Base-by-base conservation (phyloP, 257 asterid species). In the Hygrophila difformis region DNA sequence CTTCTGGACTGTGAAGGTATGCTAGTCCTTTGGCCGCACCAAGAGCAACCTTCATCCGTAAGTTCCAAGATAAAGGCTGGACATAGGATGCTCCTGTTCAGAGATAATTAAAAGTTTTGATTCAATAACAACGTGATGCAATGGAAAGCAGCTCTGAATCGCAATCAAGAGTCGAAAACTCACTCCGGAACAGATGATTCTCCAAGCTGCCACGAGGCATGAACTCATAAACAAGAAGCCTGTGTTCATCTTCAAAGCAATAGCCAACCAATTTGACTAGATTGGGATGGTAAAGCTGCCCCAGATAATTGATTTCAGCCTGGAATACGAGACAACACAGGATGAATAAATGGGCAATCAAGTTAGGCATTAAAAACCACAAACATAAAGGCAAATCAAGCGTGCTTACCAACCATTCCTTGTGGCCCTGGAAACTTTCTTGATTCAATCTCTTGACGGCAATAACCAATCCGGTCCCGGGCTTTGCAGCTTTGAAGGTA, bases 151-250 rank as follows among this genome's bases (percentile, higher is more conserved):
- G 18, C 15, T 39, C 26, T 14, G 16, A 12, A 16, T 11, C 44
- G 10, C 2, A 34, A 34, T 16, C n/a, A 23, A 18, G 39, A n/a
- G n/a, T n/a, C 3, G 39, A 21, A 42, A 39, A 75, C 79, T 64
- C 53, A 79, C 91, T 79, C 63, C 84, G 67, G 56, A 79, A 79
- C 19, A 79, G 60, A 60, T 79, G 91, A 54, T 79, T 79, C 53
- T 79, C 91, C 69, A 79, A 76, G 69, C 91, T 79, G 42, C 85
- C 91, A 17, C 81, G 76, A 21, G 91, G 79, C 91, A 79, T 75
- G 75, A 79, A 79, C 72, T 79, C 89, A 45, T 79, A 79, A 7
- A 79, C 84, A 29, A 79, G 74, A 31, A 79, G 74, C 18, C 85
- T 68, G 53, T 76, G 91, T 38, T 79, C 91, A 6, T 79, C 91